These are phyloP conservation scores for Oryza glaberrima DNA, from an alignment of 176 grass and related monocot genomes.

Conservation along the genomic window DNA sequence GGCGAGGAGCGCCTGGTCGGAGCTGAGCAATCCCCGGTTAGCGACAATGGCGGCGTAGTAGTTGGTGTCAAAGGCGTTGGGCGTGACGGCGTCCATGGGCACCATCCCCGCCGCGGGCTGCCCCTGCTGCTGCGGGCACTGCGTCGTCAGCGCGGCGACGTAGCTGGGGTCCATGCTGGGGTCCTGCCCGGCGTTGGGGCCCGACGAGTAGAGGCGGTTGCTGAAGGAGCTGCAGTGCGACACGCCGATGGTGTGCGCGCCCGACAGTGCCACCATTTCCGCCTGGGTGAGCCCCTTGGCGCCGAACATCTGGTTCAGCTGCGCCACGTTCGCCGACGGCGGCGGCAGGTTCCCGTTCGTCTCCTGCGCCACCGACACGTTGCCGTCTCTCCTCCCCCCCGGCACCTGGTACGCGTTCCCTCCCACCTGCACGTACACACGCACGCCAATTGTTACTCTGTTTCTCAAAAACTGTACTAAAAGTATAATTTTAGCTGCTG, in stretches of 20 bases:
- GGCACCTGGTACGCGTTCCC: slow-evolving; percentile 62
- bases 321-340: slow-evolving; percentile 41
- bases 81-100: slow-evolving; percentile 70
- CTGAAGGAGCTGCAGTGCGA: slow-evolving; percentile 80
- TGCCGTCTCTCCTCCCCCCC: slow-evolving; percentile 63
- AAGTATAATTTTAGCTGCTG: no score
- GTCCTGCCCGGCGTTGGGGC: slow-evolving; percentile 49
- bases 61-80: slow-evolving; percentile 70
- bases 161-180: slow-evolving; percentile 69
- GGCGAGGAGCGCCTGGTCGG: slow-evolving; percentile 68
- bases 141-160: slow-evolving; percentile 45
- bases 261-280: slow-evolving; percentile 76
- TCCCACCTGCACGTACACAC: slow-evolving; percentile 40
- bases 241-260: slow-evolving; percentile 81
- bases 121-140: slow-evolving; percentile 55
- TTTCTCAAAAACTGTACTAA: no score
- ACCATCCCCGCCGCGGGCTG: background rate
- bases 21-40: slow-evolving; percentile 76
- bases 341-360: slow-evolving; percentile 64
- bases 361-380: slow-evolving; percentile 59
- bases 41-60: slow-evolving; percentile 65
- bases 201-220: slow-evolving; percentile 60
- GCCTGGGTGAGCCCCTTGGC: slow-evolving; percentile 55
- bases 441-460: background rate
- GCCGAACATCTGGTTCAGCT: slow-evolving; percentile 64